phyloP scores from a whole-genome alignment of 805 yeast genomes.

The Yamadazyma endophytica region DNA sequence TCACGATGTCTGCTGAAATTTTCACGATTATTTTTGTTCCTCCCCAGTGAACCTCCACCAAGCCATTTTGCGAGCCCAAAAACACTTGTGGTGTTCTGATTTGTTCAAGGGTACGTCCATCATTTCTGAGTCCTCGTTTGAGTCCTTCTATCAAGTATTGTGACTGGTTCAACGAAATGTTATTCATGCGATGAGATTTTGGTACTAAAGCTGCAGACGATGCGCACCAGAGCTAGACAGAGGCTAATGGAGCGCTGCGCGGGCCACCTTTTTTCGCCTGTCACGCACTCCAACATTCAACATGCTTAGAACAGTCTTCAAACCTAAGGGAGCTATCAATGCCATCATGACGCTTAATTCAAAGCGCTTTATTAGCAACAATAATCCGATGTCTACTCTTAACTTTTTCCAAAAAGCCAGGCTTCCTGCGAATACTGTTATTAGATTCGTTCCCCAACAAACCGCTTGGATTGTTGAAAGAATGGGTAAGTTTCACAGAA shows the following conservation, averaged over 20 bases:
- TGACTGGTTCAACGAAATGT: conserved; percentile 38
- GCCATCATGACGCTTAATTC: conserved; percentile 1
- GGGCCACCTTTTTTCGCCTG: no score
- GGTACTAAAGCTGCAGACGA: no score
- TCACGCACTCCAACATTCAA: no score
- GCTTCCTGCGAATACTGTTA: conserved; percentile 70
- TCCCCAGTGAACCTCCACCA: conserved; percentile 75
- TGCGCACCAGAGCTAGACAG: no score
- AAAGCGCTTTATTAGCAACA: conserved; percentile 7
- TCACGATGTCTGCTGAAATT: conserved; percentile 69
- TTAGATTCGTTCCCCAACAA: conserved; percentile 84
- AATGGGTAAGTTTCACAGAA: conserved; percentile 76
- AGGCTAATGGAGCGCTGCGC: no score
- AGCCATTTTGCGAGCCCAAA: conserved; percentile 65
- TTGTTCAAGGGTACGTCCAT: conserved; percentile 63
- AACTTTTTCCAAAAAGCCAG: conserved; percentile 59
- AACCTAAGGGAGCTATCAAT: conserved; percentile 2
- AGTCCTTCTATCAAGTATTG: conserved; percentile 61
- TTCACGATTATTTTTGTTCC: conserved; percentile 64
- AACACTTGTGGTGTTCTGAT: conserved; percentile 62
- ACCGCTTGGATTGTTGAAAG: conserved; percentile 89
- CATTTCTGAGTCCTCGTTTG: conserved; percentile 58
- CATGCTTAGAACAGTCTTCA: conserved; percentile 3
- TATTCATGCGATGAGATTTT: no score
- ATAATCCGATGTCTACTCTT: conserved; percentile 15